Evolutionary conservation across 345 rosid genomes (phyloP).

Genomic region (Toxicodendron radicans): DNA sequence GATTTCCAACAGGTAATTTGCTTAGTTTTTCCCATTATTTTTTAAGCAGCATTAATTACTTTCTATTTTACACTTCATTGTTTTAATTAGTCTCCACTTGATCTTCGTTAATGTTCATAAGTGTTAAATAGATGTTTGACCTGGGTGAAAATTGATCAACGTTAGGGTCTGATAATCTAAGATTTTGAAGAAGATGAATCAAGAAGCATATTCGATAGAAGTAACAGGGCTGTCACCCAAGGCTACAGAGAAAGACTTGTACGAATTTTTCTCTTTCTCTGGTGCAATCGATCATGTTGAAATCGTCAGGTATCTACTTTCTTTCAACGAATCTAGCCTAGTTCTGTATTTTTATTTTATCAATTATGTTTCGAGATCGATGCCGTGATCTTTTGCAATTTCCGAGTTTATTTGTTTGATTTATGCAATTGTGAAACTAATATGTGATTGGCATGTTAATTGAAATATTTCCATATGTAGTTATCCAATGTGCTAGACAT

Average conservation of each 20-base stretch:
- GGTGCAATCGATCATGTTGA: conserved; percentile 62
- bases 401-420: not conserved
- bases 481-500: too few relatives aligned
- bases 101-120: not conserved
- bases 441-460: too few relatives aligned
- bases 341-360: not conserved
- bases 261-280: conserved; percentile 73
- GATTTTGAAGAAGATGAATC: conserved; percentile 43
- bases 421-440: not conserved
- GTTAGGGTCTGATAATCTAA: not conserved
- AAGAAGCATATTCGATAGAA: conserved; percentile 52
- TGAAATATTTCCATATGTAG: too few relatives aligned
- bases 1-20: too few relatives aligned
- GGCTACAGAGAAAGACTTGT: conserved; percentile 59
- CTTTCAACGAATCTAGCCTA: not conserved
- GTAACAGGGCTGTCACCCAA: conserved; percentile 72
- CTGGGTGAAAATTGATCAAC: conserved; percentile 1
- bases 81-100: not conserved
- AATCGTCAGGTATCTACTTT: conserved; percentile 49
- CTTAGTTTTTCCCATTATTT: not conserved
- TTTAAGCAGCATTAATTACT: not conserved
- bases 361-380: not conserved
- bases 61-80: not conserved
- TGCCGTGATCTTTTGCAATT: not conserved
- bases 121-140: not conserved